Evolutionary conservation across 2,329 filamentous ascomycete genomes (phyloP).

Genomic region (Paraconiothyrium sp.): DNA sequence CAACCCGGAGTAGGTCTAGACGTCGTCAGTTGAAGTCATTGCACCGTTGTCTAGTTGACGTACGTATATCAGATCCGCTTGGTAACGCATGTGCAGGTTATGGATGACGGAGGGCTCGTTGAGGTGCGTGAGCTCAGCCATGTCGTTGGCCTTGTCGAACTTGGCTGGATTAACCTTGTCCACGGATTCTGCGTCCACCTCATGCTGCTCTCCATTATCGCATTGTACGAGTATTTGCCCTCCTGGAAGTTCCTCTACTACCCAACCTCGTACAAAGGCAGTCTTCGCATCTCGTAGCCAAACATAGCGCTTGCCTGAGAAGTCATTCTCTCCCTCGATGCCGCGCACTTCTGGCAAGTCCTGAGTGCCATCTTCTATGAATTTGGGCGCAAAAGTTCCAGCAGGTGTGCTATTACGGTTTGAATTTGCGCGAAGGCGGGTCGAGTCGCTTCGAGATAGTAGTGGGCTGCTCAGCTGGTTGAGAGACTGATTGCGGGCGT

Average conservation of each 20-base stretch:
- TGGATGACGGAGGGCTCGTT: constrained; percentile 98
- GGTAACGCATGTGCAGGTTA: constrained; percentile 94
- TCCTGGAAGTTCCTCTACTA: constrained; percentile 79
- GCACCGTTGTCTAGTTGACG: constrained; percentile 34
- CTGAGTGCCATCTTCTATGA: constrained; percentile 85
- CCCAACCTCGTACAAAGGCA: constrained; percentile 92
- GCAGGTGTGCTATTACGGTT: constrained; percentile 71
- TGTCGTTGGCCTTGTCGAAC: constrained; percentile 99
- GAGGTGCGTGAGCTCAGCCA: constrained; percentile 97
- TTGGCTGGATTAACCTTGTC: constrained; percentile 99
- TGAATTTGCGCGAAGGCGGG: constrained; percentile 67
- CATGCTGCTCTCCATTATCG: constrained; percentile 93
- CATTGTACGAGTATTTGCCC: constrained; percentile 85
- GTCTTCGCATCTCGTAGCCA: constrained; percentile 89
- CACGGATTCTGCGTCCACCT: constrained; percentile 84
- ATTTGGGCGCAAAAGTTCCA: constrained; percentile 92
- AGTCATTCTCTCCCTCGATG: constrained; percentile 97
- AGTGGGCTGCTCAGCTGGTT: constrained; percentile 57
- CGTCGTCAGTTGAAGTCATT: constrained; percentile 11
- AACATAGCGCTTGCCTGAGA: constrained; percentile 97
- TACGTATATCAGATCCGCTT: constrained; percentile 90
- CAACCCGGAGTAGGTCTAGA: constrained; percentile 89
- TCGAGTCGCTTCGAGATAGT: constrained; percentile 47
- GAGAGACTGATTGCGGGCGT: constrained; percentile 74
- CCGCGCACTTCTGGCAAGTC: constrained; percentile 68